A percentile compares a stretch with the other conserved stretches of the same genome.
Conservation (phyloP, 805 yeast genomes). For the Metschnikowia anglica region DNA sequence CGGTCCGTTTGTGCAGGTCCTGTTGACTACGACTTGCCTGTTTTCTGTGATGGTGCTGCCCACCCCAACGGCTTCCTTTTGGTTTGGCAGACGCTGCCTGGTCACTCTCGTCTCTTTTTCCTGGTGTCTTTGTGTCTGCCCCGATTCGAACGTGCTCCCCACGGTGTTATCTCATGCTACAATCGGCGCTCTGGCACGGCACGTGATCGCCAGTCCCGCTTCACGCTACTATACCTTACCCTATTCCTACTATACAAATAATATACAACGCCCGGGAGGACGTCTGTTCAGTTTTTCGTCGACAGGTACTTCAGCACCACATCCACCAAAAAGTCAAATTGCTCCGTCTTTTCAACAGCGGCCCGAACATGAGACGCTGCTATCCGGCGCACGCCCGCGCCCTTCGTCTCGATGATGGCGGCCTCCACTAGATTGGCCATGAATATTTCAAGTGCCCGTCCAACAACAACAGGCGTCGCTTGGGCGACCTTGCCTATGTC, state of each 20-base stretch:
- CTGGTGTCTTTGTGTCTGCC: too few species aligned
- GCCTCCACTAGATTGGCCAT: constrained; percentile 87
- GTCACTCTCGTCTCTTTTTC: too few species aligned
- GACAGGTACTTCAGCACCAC: constrained; percentile 62
- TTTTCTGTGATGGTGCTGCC: too few species aligned
- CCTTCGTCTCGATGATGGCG: constrained; percentile 72
- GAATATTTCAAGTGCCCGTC: constrained; percentile 89
- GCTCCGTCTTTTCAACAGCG: constrained; percentile 83
- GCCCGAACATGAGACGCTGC: constrained; percentile 78
- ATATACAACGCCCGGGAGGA: constrained; percentile 13
- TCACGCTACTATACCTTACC: constrained; percentile 4
- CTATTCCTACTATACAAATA: constrained; percentile 19
- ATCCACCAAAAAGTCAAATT: constrained; percentile 89
- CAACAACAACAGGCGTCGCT: constrained; percentile 97
- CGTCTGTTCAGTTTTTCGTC: constrained; percentile 23
- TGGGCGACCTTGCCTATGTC: constrained; percentile 98
- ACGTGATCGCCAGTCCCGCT: not conserved
- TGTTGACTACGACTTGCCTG: too few species aligned
- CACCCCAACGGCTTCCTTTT: too few species aligned
- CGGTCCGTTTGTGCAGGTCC: too few species aligned
- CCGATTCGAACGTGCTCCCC: too few species aligned
- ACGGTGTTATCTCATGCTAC: not conserved
- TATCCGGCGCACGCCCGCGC: constrained; percentile 74
- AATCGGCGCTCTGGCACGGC: not conserved
- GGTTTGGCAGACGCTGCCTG: too few species aligned